phyloP scores from a whole-genome alignment of 768 basidiomycete genomes.

The Postia placenta region DNA sequence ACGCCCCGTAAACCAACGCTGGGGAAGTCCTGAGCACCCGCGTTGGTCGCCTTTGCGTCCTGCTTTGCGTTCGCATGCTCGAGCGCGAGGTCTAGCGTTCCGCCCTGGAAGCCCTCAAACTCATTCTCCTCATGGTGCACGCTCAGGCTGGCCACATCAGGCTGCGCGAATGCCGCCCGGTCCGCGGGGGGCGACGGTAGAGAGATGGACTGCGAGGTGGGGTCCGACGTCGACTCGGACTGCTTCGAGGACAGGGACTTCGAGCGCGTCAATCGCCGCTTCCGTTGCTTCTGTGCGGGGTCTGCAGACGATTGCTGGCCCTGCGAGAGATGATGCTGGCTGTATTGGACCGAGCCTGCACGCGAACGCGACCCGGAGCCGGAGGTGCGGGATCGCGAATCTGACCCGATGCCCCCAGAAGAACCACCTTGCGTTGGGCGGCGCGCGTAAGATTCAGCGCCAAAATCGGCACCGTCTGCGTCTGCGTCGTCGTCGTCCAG shows the following conservation, averaged over 20 bases:
- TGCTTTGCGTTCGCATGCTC: not conserved
- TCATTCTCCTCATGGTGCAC: slow-evolving; percentile 6
- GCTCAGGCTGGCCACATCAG: not conserved
- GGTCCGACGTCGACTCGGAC: slow-evolving; percentile 28
- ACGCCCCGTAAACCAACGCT: slow-evolving; percentile 31
- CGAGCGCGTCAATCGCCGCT: slow-evolving; percentile 16
- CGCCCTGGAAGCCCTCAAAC: slow-evolving; percentile 32
- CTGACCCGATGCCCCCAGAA: slow-evolving; percentile 40
- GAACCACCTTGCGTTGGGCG: slow-evolving; percentile 25
- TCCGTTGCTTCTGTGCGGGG: slow-evolving; percentile 9
- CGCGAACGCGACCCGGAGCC: slow-evolving; percentile 33
- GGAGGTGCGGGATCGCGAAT: slow-evolving; percentile 59
- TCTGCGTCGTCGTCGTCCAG: slow-evolving; percentile 42
- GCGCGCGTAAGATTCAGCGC: slow-evolving; percentile 47
- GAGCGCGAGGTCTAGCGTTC: slow-evolving; percentile 7
- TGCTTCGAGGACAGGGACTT: slow-evolving; percentile 21
- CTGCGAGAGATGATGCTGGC: slow-evolving; percentile 21
- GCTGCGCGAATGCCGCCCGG: slow-evolving; percentile 13
- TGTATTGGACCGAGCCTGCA: slow-evolving; percentile 19
- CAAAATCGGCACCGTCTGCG: slow-evolving; percentile 54
- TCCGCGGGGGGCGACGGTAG: slow-evolving; percentile 38
- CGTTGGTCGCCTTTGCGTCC: not conserved
- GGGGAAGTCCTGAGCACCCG: slow-evolving; percentile 25
- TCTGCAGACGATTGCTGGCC: slow-evolving; percentile 4
- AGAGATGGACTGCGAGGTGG: slow-evolving; percentile 40